Base-by-base conservation (phyloP, 768 basidiomycete species). In the Lactarius indigo region DNA sequence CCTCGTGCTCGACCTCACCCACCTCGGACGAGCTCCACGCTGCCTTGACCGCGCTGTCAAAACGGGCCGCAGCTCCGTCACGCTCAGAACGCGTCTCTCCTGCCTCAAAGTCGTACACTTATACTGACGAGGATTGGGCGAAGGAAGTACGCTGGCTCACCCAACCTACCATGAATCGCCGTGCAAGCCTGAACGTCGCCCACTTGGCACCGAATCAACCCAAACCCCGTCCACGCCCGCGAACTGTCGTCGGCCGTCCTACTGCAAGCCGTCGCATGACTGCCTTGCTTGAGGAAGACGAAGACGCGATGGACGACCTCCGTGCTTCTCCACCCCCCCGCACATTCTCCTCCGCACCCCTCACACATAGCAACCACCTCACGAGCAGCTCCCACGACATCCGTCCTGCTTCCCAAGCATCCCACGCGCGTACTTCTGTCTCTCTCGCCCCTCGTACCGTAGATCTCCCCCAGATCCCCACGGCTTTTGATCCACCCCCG, bases 131-230 rank as follows among this genome's bases (percentile, higher is more conserved):
- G 61, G 84, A 88, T 69, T 90, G 87, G 89, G 83, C 85, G 15
- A 84, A 82, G 68, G 88, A 90, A 59, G 83, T 88, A 20, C 81
- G 86, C 39, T 89, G 85, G 86, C 83, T 91, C 35, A 82, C 77
- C 35, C 73, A 78, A 59, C 33, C 57, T 62, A 4, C 28, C 61
- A 44, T 65, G 56, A 71, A 56, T 30, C 64, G 41, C 66, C 69
- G 65, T 33, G 57, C 58, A 1, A 66, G 30, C 50, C 69, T 33
- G 35, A 57, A 59, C 31, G 63, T 57, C 28, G 7, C 61, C 18
- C 63, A 50, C 23, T 35, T 37, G 35, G 35, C 50, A 23, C 39
- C 44, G 35, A 41, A 57, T 10, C 50, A 52, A 26, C 64, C 68
- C 30, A 61, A 64, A 26, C 28, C 70, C 59, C 66, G 68, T 64